Base-by-base conservation (phyloP, 2,329 filamentous ascomycete genomes). In the Venturia effusa region DNA sequence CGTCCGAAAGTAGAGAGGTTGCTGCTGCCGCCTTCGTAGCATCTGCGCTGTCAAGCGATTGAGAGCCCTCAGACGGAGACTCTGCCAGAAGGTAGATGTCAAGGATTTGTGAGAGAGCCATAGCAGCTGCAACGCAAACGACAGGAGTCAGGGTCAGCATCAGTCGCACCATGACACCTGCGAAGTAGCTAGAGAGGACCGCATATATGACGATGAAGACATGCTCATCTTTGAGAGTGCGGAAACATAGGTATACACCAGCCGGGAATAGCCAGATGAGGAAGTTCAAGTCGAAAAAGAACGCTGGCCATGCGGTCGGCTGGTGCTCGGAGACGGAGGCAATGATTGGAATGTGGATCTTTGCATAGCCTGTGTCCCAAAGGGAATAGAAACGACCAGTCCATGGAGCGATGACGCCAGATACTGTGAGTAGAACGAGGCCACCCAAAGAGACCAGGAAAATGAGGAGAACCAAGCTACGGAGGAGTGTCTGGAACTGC, bases 321-420 rank as follows among this genome's bases (percentile, higher is more conserved):
- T 99, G 94, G 80, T 99, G 94, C 79, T 99, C 94, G 1, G 94
- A 99, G 59, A 99, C 94, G n/a, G 94, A 99, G 3, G 94, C 94
- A 75, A 99, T 99, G 74, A 99, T 99, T 66, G 94, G 94, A 73
- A 99, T 99, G 73, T 99, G 94, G 68, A 97, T 95, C 83, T 99
- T 99, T 71, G 94, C 94, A 74, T 99, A 99, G 70, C 91, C 89
- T 6, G 94, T 99, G 75, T 99, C 95, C 92, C 93, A 99, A 39
- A 99, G 86, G 27, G 95, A 99, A 81, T 99, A 99, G 84, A 99
- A 99, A 71, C 94, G 92, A 67, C 94, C 94, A 71, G 90, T 92
- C 94, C 94, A 99, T 22, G 95, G 94, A 27, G 95, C 94, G 75
- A 99, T 94, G 68, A 94, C 89, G 66, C 94, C 94, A 22, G 90